A percentile compares a stretch with the other conserved stretches of the same genome.
Evolutionary conservation across 345 rosid genomes (phyloP).

Genomic region (Syzygium jambos): DNA sequence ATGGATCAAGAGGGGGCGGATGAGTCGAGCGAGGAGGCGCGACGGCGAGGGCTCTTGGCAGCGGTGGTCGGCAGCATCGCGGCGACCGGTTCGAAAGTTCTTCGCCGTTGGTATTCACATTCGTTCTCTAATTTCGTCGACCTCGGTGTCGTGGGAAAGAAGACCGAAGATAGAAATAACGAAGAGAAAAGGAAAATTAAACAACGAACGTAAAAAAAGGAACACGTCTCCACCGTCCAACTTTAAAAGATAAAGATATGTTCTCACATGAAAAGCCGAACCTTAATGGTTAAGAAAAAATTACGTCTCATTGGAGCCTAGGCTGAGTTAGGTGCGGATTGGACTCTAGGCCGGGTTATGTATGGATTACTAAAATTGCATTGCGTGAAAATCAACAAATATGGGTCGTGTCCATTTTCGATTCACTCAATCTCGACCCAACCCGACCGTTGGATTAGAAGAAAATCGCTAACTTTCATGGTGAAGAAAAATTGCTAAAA

Average conservation of each 20-base stretch:
- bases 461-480: too few relatives aligned
- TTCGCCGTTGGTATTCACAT: neutral
- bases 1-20: neutral
- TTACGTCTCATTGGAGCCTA: rapidly evolving
- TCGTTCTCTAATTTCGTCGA: neutral
- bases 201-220: neutral
- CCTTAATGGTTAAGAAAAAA: neutral
- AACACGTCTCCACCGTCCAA: neutral
- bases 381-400: rapidly evolving
- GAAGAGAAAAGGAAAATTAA: neutral
- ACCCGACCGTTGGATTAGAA: neutral
- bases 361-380: rapidly evolving
- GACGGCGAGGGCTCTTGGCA: neutral
- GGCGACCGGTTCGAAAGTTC: rapidly evolving
- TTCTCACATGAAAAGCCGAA: neutral
- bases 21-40: neutral
- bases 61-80: rapidly evolving
- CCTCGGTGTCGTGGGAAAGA: rapidly evolving
- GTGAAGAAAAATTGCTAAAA: too few relatives aligned
- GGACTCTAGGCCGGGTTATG: rapidly evolving
- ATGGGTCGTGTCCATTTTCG: neutral
- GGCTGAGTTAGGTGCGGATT: rapidly evolving
- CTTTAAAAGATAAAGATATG: neutral
- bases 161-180: neutral
- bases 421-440: rapidly evolving